Conservation (phyloP, 129 eudicot species). For the Centella asiatica region DNA sequence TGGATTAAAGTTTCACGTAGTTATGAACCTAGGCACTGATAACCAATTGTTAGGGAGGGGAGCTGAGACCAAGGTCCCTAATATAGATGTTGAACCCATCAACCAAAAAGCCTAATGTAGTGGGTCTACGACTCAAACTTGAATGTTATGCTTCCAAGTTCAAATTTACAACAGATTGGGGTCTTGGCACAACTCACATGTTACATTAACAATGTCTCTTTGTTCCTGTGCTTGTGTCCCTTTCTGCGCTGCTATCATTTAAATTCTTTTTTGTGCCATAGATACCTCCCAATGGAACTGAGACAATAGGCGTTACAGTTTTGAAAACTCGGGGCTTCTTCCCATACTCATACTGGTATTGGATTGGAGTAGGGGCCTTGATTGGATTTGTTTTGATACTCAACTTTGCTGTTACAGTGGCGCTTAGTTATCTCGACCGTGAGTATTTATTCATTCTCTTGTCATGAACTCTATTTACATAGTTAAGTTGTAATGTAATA, state of each 20-base stretch:
- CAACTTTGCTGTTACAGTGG: slow-evolving; percentile 35
- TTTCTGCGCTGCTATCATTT: not conserved
- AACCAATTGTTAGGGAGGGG: too few species aligned
- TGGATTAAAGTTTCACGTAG: too few species aligned
- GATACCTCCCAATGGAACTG: slow-evolving; percentile 18
- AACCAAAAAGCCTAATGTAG: too few species aligned
- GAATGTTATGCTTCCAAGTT: too few species aligned
- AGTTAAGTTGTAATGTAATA: slow-evolving; percentile 8
- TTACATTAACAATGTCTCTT: too few species aligned
- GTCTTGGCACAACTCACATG: too few species aligned
- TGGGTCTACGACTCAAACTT: too few species aligned
- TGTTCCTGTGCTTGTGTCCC: not conserved
- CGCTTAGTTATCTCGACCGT: slow-evolving; percentile 50
- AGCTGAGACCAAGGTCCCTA: too few species aligned
- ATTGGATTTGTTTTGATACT: slow-evolving; percentile 45
- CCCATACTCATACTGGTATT: slow-evolving; percentile 59
- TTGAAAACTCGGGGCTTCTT: slow-evolving; percentile 52
- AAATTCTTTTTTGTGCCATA: not conserved
- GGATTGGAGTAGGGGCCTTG: slow-evolving; percentile 48
- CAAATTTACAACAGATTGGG: too few species aligned
- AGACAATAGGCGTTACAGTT: slow-evolving; percentile 29
- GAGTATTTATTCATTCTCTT: slow-evolving; percentile 16
- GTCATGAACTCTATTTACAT: not conserved
- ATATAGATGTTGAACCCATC: too few species aligned
- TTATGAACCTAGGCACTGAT: too few species aligned